Evolutionary conservation across 352 stramenopile genomes (phyloP).

Genomic region (Paralagenidium karlingii): DNA sequence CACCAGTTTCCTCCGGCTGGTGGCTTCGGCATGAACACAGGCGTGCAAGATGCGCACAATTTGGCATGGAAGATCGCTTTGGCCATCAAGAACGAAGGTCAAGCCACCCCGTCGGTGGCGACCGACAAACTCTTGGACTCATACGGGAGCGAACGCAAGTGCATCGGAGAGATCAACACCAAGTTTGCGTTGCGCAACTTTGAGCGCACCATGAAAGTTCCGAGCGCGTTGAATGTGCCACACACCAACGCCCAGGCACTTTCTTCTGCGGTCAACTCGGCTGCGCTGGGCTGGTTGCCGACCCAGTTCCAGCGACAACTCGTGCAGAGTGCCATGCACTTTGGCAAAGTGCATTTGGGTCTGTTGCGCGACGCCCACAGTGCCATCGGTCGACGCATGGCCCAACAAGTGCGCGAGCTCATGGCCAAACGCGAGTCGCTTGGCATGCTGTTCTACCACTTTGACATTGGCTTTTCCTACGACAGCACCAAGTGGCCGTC

Average conservation of each 20-base stretch:
- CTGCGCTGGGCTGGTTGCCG: slow-evolving; percentile 32
- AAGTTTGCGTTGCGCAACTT: slow-evolving; percentile 79
- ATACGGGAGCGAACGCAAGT: slow-evolving; percentile 74
- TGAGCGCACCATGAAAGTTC: slow-evolving; percentile 76
- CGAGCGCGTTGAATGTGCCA: slow-evolving; percentile 65
- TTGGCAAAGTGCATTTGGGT: slow-evolving; percentile 51
- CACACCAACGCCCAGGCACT: slow-evolving; percentile 62
- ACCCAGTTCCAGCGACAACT: slow-evolving; percentile 34
- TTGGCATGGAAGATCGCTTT: slow-evolving; percentile 86
- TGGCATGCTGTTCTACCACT: slow-evolving; percentile 81
- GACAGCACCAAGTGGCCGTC: slow-evolving; percentile 21
- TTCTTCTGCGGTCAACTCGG: slow-evolving; percentile 38
- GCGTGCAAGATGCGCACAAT: slow-evolving; percentile 87
- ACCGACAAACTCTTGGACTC: slow-evolving; percentile 33
- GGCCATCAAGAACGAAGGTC: slow-evolving; percentile 22
- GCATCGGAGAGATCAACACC: slow-evolving; percentile 60
- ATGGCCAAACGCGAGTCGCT: slow-evolving; percentile 35
- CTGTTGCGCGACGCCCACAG: slow-evolving; percentile 23
- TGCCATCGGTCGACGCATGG: slow-evolving; percentile 42
- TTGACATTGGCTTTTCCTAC: slow-evolving; percentile 78
- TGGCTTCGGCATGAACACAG: slow-evolving; percentile 90
- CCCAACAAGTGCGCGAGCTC: slow-evolving; percentile 38
- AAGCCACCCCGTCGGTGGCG: neutral
- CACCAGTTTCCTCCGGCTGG: slow-evolving; percentile 89
- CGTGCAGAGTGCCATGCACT: slow-evolving; percentile 49